phyloP scores from a whole-genome alignment of 2,329 filamentous ascomycete species.

The Aspergillus sp. region DNA sequence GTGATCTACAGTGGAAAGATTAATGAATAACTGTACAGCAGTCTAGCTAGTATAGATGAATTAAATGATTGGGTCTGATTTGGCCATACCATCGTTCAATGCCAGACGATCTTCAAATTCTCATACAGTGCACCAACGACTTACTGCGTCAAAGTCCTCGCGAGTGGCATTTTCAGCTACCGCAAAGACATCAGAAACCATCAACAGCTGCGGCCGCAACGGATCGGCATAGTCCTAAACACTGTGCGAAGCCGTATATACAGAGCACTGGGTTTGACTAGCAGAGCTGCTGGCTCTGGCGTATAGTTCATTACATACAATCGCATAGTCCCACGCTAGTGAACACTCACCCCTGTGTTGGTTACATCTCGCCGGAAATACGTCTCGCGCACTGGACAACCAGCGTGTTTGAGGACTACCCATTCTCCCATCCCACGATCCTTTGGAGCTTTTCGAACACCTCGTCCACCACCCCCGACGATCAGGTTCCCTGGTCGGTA shows the following conservation, averaged over 20 bases:
- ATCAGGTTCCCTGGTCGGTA: slow-evolving; percentile 81
- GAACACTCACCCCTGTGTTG: background rate
- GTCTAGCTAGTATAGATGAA: background rate
- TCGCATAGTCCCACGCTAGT: background rate
- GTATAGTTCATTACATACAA: background rate
- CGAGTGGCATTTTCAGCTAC: no score
- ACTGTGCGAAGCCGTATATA: no score
- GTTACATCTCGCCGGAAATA: background rate
- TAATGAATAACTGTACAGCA: slow-evolving; percentile 6
- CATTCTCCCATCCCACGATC: background rate
- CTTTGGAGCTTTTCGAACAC: background rate
- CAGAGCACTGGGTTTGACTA: background rate
- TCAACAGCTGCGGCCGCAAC: no score
- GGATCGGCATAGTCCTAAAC: no score
- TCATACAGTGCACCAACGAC: no score
- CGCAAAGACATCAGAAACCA: no score
- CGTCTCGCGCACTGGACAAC: slow-evolving; percentile 1
- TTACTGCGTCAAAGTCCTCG: no score
- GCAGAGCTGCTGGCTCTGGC: background rate
- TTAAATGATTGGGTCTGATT: background rate
- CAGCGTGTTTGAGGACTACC: background rate
- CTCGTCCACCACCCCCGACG: slow-evolving; percentile 47
- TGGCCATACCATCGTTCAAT: no score
- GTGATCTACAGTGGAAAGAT: background rate
- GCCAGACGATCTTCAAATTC: no score